Evolutionary conservation across 1,284 basidiomycete genomes (phyloP).

Genomic region (Austroboletus niveus): DNA sequence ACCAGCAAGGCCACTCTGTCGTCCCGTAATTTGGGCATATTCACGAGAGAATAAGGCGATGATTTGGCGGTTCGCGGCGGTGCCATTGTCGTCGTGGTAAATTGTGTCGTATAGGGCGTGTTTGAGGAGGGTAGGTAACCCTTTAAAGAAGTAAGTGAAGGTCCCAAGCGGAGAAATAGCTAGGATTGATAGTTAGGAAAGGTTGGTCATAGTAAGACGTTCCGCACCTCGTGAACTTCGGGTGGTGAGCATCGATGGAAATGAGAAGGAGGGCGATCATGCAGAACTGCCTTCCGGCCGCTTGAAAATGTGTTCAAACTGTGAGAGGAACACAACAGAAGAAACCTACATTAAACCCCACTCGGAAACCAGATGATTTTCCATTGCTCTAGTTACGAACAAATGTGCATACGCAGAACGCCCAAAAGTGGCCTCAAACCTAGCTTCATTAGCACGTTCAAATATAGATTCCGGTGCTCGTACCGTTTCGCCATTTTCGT

Average conservation of each 20-base stretch:
- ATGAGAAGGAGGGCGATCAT: slow-evolving; percentile 84
- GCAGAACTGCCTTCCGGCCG: slow-evolving; percentile 74
- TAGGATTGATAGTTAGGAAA: slow-evolving; percentile 29
- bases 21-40: slow-evolving; percentile 47
- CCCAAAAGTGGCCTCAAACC: slow-evolving; percentile 84
- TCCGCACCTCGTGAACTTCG: slow-evolving; percentile 70
- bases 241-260: slow-evolving; percentile 71
- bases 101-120: slow-evolving; percentile 61
- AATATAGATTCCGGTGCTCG: slow-evolving; percentile 2
- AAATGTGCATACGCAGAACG: slow-evolving; percentile 83
- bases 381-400: slow-evolving; percentile 93
- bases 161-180: slow-evolving; percentile 57
- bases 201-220: slow-evolving; percentile 4
- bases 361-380: slow-evolving; percentile 61
- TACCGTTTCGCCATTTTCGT: slow-evolving; percentile 78
- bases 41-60: slow-evolving; percentile 36
- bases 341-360: slow-evolving; percentile 76
- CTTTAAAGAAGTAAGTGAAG: slow-evolving; percentile 34
- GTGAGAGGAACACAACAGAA: slow-evolving; percentile 1
- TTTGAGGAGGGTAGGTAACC: slow-evolving; percentile 42
- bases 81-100: slow-evolving; percentile 44
- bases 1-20: slow-evolving; percentile 87
- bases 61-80: slow-evolving; percentile 9
- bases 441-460: slow-evolving; percentile 32
- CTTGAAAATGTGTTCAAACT: slow-evolving; percentile 42